Evolutionary conservation across 176 grass and related monocot species (phyloP), one percentile per base, ranked within the genome.

Genomic region (Secale cereale): DNA sequence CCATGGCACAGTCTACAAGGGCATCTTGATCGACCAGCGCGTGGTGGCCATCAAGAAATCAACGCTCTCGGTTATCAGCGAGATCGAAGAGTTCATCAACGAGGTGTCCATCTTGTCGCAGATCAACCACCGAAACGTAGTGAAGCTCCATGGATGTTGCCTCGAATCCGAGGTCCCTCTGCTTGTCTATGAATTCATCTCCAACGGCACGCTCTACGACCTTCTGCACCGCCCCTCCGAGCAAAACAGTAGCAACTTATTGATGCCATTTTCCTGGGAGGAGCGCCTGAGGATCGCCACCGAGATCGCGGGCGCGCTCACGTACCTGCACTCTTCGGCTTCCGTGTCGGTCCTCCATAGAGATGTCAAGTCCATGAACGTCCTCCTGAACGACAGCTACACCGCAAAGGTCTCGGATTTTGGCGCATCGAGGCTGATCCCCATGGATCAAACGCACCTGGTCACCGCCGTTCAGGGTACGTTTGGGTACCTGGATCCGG

Each of bases 21-120:
- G 83, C 26, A 85, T 85, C 26, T 27, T 85, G 1, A 45, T 35
- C 0, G 83, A 79, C 65, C 83, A 85, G 27, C 76, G 76, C 4
- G 75, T 85, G 19, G 75, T 85, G 48, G 83, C 83, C 1, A 85
- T 85, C 64, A 85, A 85, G 26, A 85, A 26, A 7, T 79, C 83
- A 7, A 17, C 59, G 26, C 17, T 61, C 0, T 25, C 7, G 33
- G 32, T 14, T 17, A 60, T 14, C 35, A 17, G 33, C 0, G 83
- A 79, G 50, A 85, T 79, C 0, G 83, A 78, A 0, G 35, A 86
- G 3, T 79, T 79, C 76, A 48, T 86, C 76, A 86, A 86, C 0
- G 76, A 86, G 52, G 84, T 86, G 3, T 70, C 84, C 20, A 86
- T 86, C 65, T 20, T 86, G 1, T 86, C 76, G 6, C 54, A 17